Evolutionary conservation across 805 yeast genomes (phyloP), one percentile per base, ranked within the genome.

Genomic region (Yarrowia keelungensis): DNA sequence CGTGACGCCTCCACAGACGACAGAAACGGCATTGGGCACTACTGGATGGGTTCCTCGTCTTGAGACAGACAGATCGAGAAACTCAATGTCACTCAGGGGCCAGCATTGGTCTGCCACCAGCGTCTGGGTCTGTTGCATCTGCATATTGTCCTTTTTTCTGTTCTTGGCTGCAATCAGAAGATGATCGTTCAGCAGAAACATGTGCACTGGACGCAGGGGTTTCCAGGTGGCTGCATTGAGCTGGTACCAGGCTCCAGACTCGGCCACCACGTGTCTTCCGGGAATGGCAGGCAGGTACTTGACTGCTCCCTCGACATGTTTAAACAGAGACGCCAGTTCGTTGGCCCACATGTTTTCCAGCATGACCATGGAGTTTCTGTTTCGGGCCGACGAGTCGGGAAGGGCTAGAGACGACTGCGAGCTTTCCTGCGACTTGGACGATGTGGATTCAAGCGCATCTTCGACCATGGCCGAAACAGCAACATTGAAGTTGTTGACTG

Each of bases 261-360:
- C 95, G 10, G 87, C 84, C 19, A 91, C 79, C 1, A 92, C 85
- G 76, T 92, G 97, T 62, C 97, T 83, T 3, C 93, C 95, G 0
- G 93, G 91, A 8, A 85, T 76, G 1, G 90, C 86, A 22, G 92
- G 89, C 46, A 92, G 81, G 70, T 84, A 86, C 74, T 90, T 90
- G 73, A 90, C 93, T 0, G 97, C 92, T n/a, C 97, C 96, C 71
- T 93, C 97, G 15, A 93, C 97, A 71, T 89, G 91, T 72, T 87
- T 87, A 77, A 89, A 92, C 65, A 92, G 79, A 9, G 86, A 83
- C 68, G 84, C 85, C 74, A 92, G 80, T 74, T 90, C 92, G 51
- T 82, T 81, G 15, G 87, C 89, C 97, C 97, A 92, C 81, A 90
- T 85, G 73, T 87, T 87, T 76, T 91, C 94, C 65, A 92, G 79